Evolutionary conservation across 192 early-diverging fungal genomes (phyloP).

Genomic region (Pecoramyces ruminantium): DNA sequence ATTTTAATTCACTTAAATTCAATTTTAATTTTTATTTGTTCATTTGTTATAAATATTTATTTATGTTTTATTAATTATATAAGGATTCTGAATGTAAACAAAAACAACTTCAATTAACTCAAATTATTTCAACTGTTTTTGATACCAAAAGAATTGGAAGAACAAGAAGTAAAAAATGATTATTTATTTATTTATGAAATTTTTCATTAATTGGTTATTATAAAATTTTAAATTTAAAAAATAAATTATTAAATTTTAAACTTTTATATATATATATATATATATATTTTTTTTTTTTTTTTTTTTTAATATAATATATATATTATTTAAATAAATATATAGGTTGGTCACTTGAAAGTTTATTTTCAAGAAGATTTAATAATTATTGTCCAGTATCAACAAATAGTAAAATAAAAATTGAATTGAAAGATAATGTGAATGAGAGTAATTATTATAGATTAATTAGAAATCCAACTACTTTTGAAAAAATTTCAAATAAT

Average conservation of each 20-base stretch:
- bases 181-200: too few species aligned
- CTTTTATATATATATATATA: too few species aligned
- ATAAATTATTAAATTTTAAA: too few species aligned
- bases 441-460: neutral
- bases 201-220: too few species aligned
- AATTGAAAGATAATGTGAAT: neutral
- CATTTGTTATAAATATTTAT: too few species aligned
- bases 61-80: neutral
- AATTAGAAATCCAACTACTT: neutral
- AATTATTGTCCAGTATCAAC: neutral
- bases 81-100: slow-evolving; percentile 25
- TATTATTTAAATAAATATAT: too few species aligned
- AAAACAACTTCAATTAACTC: slow-evolving; percentile 40
- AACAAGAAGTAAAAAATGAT: neutral
- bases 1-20: too few species aligned
- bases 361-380: neutral
- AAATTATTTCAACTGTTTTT: slow-evolving; percentile 62
- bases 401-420: neutral
- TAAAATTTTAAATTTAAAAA: too few species aligned
- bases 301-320: too few species aligned
- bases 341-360: neutral
- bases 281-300: too few species aligned
- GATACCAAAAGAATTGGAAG: slow-evolving; percentile 37
- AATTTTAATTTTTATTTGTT: too few species aligned
- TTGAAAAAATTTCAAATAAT: neutral